Evolutionary conservation across 306 rosid genomes (phyloP).

Genomic region (Cicer yamashitae): DNA sequence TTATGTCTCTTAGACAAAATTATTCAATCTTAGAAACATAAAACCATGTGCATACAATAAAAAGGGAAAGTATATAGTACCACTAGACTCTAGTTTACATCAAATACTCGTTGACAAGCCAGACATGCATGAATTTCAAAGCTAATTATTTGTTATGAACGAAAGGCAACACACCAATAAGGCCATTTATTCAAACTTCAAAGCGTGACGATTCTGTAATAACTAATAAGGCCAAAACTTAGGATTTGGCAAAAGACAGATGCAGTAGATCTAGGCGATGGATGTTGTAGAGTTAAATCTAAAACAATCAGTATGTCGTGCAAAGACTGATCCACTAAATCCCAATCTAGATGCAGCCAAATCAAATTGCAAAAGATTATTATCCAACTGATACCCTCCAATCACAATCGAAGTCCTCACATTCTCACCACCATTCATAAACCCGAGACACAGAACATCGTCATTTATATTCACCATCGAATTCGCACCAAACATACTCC

Average conservation of each 20-base stretch:
- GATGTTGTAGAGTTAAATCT: conserved; percentile 60
- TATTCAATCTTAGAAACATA: no score
- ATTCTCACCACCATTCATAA: conserved; percentile 53
- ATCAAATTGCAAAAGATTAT: conserved; percentile 56
- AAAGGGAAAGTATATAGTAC: no score
- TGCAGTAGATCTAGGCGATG: background rate
- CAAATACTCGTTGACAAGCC: no score
- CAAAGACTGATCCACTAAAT: conserved; percentile 46
- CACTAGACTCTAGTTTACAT: no score
- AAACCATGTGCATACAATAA: no score
- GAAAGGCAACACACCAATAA: no score
- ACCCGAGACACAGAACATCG: conserved; percentile 49
- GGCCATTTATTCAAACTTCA: no score
- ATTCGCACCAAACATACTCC: conserved; percentile 54
- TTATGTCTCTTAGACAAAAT: no score
- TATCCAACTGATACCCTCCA: conserved; percentile 55
- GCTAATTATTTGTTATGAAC: no score
- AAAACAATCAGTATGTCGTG: conserved; percentile 39
- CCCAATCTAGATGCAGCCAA: conserved; percentile 49
- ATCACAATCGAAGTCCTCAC: conserved; percentile 48
- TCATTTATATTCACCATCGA: conserved; percentile 48
- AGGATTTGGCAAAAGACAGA: background rate
- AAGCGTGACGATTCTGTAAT: no score
- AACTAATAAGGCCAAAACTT: no score
- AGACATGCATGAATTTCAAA: no score